phyloP scores from a whole-genome alignment of 768 basidiomycete species.

The Cubamyces sp. region DNA sequence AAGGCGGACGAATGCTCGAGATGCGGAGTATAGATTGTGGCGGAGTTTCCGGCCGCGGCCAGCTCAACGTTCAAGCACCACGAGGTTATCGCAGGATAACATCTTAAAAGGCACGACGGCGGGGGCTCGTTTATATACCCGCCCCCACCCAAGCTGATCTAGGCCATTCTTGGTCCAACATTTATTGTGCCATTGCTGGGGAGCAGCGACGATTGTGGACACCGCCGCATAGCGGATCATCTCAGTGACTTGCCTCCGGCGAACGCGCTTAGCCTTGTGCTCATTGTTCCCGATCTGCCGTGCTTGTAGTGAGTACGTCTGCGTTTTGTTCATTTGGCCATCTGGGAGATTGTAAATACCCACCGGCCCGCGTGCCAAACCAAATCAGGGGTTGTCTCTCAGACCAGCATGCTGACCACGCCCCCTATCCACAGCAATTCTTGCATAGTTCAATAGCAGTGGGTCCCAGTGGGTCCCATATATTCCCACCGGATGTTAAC shows the following conservation, averaged over 20 bases:
- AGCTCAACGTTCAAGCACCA: constrained; percentile 13
- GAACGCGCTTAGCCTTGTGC: neutral
- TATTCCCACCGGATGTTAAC: constrained; percentile 3
- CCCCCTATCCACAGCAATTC: neutral
- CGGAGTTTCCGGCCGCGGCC: constrained; percentile 27
- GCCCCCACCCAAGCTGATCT: constrained; percentile 13
- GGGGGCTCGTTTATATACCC: constrained; percentile 16
- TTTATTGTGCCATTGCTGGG: constrained; percentile 10
- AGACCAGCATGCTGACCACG: too few relatives aligned
- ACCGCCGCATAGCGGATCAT: constrained; percentile 15
- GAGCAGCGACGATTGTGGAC: constrained; percentile 8
- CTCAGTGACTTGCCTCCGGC: neutral
- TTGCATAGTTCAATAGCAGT: constrained; percentile 19
- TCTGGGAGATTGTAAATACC: too few relatives aligned
- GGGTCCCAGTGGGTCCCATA: constrained; percentile 38
- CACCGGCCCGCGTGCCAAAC: too few relatives aligned
- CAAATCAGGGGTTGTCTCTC: too few relatives aligned
- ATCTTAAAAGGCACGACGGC: constrained; percentile 8
- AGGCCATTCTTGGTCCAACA: constrained; percentile 14
- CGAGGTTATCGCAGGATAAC: constrained; percentile 16
- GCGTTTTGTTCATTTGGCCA: too few relatives aligned
- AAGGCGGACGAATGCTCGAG: constrained; percentile 14
- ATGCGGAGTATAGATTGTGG: constrained; percentile 30
- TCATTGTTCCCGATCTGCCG: constrained; percentile 8
- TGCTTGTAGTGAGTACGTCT: neutral